These are phyloP conservation scores for Ceratocystis eucalypticola DNA, from an alignment of 2,329 filamentous ascomycete species.

Conservation along the genomic window DNA sequence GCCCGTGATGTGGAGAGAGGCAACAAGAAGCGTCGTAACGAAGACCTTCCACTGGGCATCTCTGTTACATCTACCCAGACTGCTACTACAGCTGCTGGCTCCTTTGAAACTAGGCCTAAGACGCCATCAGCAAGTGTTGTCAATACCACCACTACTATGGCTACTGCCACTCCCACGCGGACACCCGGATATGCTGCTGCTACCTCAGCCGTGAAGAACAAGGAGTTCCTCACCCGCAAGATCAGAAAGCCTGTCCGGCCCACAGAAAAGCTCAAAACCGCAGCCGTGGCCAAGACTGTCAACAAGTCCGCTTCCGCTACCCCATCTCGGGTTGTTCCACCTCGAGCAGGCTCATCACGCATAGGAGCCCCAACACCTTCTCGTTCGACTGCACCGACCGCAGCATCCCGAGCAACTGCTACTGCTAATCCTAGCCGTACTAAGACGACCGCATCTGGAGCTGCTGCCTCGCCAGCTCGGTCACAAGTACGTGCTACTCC, in stretches of 20 bases:
- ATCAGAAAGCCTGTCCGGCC: constrained; percentile 18
- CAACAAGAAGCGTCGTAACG: constrained; percentile 50
- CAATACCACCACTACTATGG: not conserved
- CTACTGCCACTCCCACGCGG: not conserved
- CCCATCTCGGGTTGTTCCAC: not conserved
- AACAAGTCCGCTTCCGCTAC: not conserved
- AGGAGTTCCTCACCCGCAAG: constrained; percentile 15
- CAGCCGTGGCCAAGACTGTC: not conserved
- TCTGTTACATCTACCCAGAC: constrained; percentile 37
- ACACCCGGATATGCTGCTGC: constrained; percentile 15
- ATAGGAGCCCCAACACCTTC: constrained; percentile 1
- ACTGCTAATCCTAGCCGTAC: constrained; percentile 1
- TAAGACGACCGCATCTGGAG: not conserved
- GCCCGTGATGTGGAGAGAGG: constrained; percentile 38
- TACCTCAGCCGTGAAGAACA: constrained; percentile 16
- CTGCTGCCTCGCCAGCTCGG: not conserved
- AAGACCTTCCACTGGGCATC: constrained; percentile 37
- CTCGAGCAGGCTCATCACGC: constrained; percentile 1
- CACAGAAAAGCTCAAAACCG: constrained; percentile 16
- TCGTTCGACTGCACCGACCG: not conserved
- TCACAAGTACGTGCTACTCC: constrained; percentile 3
- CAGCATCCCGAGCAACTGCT: not conserved
- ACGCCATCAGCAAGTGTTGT: constrained; percentile 3
- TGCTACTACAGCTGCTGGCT: constrained; percentile 22
- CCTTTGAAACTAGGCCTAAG: constrained; percentile 13